Evolutionary conservation across 345 rosid species (phyloP).

Genomic region (Trapa incisa): DNA sequence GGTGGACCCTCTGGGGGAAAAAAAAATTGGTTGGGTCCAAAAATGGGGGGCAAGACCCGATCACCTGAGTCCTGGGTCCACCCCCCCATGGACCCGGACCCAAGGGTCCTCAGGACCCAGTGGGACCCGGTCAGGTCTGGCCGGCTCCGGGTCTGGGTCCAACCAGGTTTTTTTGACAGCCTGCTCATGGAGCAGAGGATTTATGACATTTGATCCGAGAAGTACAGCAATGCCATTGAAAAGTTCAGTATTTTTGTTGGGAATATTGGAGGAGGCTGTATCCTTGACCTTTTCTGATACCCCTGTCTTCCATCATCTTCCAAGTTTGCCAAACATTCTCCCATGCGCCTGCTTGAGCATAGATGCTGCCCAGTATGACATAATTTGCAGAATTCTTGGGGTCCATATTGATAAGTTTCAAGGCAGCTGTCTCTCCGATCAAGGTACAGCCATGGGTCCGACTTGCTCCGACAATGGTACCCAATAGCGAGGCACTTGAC

Average conservation of each 20-base stretch:
- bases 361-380: constrained; percentile 44
- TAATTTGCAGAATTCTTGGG: constrained; percentile 41
- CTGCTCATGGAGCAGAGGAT: too few relatives aligned
- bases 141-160: too few relatives aligned
- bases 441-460: constrained; percentile 27
- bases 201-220: too few relatives aligned
- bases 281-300: constrained; percentile 41
- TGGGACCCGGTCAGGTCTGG: too few relatives aligned
- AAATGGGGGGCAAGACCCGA: too few relatives aligned
- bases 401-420: constrained; percentile 35
- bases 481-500: constrained; percentile 52
- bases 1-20: neutral
- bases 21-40: too few relatives aligned
- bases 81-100: too few relatives aligned
- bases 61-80: too few relatives aligned
- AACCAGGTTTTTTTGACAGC: too few relatives aligned
- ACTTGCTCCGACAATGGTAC: constrained; percentile 52
- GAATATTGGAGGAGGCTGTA: constrained; percentile 38
- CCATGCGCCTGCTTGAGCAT: constrained; percentile 47
- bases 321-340: constrained; percentile 31
- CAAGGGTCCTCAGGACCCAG: too few relatives aligned
- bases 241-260: constrained; percentile 12
- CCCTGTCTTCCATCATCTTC: constrained; percentile 34
- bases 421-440: constrained; percentile 41
- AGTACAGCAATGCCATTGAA: neutral